These are phyloP conservation scores for Madurella fahalii DNA, from an alignment of 2,329 filamentous ascomycete species.

Conservation along the genomic window DNA sequence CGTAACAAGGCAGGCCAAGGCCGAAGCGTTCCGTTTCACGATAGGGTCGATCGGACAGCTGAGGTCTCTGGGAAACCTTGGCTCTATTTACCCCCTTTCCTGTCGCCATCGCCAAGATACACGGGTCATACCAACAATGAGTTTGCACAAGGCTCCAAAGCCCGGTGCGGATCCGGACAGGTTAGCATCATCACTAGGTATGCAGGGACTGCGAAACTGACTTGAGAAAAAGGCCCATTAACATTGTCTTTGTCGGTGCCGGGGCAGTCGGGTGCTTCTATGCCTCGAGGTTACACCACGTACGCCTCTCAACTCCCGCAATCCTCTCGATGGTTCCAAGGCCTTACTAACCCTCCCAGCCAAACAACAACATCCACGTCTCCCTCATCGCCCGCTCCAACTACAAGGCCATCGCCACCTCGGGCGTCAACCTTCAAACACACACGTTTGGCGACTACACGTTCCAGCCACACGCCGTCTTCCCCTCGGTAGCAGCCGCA, in stretches of 20 bases:
- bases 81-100: neutral
- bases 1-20: too few relatives aligned
- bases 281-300: constrained; percentile 61
- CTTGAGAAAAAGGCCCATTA: constrained; percentile 38
- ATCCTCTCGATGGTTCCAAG: too few relatives aligned
- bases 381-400: constrained; percentile 73
- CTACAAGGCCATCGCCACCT: constrained; percentile 57
- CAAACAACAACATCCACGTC: constrained; percentile 50
- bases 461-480: constrained; percentile 60
- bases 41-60: too few relatives aligned
- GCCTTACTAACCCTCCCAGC: constrained; percentile 32
- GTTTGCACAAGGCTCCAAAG: constrained; percentile 6
- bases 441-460: constrained; percentile 63
- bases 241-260: constrained; percentile 65
- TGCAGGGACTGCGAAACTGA: neutral
- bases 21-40: too few relatives aligned
- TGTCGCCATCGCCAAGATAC: neutral
- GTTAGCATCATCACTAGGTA: constrained; percentile 3
- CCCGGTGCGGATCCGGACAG: constrained; percentile 21
- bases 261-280: constrained; percentile 72
- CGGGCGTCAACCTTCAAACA: constrained; percentile 62
- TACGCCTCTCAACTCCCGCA: constrained; percentile 29
- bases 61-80: neutral
- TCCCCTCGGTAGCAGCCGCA: constrained; percentile 57
- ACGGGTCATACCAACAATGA: neutral